Evolutionary conservation across 306 rosid species (phyloP).

Genomic region (Erythrophleum fordii): DNA sequence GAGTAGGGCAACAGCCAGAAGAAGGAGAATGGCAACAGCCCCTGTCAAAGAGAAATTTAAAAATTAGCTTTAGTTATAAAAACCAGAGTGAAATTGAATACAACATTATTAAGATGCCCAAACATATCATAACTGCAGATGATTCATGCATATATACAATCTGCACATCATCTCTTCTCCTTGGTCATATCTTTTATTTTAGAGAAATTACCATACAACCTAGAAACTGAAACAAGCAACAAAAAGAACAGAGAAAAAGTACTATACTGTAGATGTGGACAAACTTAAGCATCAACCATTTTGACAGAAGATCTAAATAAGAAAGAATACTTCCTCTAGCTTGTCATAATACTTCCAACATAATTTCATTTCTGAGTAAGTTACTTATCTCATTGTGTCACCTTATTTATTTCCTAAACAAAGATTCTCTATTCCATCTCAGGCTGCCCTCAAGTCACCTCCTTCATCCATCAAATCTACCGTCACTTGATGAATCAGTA

Average conservation of each 20-base stretch:
- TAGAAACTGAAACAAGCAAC: neutral
- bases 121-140: neutral
- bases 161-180: neutral
- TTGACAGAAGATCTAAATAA: neutral
- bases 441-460: neutral
- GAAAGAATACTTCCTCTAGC: neutral
- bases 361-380: neutral
- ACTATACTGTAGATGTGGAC: neutral
- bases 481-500: neutral
- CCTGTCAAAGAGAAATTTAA: conserved; percentile 56
- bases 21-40: conserved; percentile 95
- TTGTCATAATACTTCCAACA: neutral
- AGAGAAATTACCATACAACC: neutral
- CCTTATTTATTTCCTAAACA: neutral
- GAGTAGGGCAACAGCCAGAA: conserved; percentile 95
- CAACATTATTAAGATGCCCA: conserved; percentile 3
- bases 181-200: neutral
- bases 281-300: neutral
- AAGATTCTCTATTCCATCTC: neutral
- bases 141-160: neutral
- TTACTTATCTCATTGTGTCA: neutral
- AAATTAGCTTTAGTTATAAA: conserved; percentile 23
- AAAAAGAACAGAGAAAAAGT: neutral
- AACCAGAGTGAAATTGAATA: conserved; percentile 10
- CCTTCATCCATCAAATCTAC: neutral